Percentiles rank a stretch among this genome's conserved stretches.
These are phyloP conservation scores for Globisporangium mamillatum DNA, from an alignment of 352 stramenopile genomes.

Conservation along the genomic window DNA sequence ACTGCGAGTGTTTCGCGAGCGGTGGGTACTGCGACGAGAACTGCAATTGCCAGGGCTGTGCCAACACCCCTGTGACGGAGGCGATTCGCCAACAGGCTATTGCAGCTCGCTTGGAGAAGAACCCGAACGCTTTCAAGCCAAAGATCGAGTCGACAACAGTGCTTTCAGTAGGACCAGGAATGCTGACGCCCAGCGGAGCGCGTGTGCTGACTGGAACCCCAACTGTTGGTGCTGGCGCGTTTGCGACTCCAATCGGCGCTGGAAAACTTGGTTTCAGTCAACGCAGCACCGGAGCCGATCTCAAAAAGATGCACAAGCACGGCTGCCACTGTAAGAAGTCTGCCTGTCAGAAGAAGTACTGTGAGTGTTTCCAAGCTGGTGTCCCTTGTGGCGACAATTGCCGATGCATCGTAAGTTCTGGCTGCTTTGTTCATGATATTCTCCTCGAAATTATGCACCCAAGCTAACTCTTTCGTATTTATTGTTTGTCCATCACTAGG, in stretches of 20 bases:
- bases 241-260: conserved; percentile 24
- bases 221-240: conserved; percentile 2
- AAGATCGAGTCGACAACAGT: conserved; percentile 83
- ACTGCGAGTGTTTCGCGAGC: conserved; percentile 96
- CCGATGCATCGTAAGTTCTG: conserved; percentile 78
- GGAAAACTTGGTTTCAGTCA: conserved; percentile 16
- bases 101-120: conserved; percentile 87
- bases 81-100: conserved; percentile 82
- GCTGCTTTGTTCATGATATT: not conserved
- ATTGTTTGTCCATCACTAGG: conserved; percentile 25
- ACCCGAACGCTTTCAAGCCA: conserved; percentile 94
- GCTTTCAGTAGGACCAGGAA: not conserved
- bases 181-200: conserved; percentile 9
- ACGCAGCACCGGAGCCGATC: conserved; percentile 17
- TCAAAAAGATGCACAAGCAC: conserved; percentile 90
- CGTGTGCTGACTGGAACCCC: not conserved
- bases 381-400: conserved; percentile 86
- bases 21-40: conserved; percentile 89
- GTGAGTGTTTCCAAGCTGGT: conserved; percentile 94
- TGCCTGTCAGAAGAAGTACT: conserved; percentile 97
- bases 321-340: conserved; percentile 97
- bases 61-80: conserved; percentile 85
- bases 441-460: not conserved
- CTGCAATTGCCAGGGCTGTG: conserved; percentile 92
- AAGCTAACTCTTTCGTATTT: conserved; percentile 7